Evolutionary conservation across 2,329 filamentous ascomycete genomes (phyloP), one percentile per base, ranked within the genome.

Genomic region (Aspergillus japonicus): DNA sequence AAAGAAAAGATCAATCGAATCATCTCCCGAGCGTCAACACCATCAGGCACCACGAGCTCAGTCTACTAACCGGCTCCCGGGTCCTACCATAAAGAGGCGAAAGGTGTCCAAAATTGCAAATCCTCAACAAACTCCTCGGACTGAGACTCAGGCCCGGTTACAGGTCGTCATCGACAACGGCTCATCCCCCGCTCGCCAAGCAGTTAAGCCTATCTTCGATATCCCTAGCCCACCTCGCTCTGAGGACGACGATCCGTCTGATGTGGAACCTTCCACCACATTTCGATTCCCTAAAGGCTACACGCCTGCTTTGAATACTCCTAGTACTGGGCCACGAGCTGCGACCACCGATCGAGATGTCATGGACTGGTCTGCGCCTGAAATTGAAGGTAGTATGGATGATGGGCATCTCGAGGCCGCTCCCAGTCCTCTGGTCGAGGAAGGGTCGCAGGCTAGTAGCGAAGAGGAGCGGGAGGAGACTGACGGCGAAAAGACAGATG

Each of bases 151-250:
- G 14, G 52, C 56, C 14, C 66, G 58, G 19, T 59, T 71, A 53
- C 64, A 65, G 50, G 68, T 74, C 33, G 57, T 74, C 2, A 70
- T 75, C 44, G 61, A 68, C 44, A 69, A 68, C 42, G 42, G 56
- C 26, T 59, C 61, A n/a, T 60, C 63, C 19, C 53, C 65, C 55
- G 49, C 47, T 19, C 35, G 52, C 7, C 53, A 33, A 11, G 57
- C 54, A 10, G 57, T 26, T 51, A 23, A 50, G 5, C 66, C 65
- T 29, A 58, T 73, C 4, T 74, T 72, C 48, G 71, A 79, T 59
- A 61, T 77, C 6, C 71, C 67, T 31, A 81, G 78, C 24, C 77
- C 80, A 16, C 77, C 78, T 33, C 68, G 68, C 19, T 77, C 78
- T 33, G 72, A 71, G 4, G 53, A 48, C 12, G 31, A 55, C 33